phyloP scores from a whole-genome alignment of 129 eudicot genomes.

The Calendula officinalis region DNA sequence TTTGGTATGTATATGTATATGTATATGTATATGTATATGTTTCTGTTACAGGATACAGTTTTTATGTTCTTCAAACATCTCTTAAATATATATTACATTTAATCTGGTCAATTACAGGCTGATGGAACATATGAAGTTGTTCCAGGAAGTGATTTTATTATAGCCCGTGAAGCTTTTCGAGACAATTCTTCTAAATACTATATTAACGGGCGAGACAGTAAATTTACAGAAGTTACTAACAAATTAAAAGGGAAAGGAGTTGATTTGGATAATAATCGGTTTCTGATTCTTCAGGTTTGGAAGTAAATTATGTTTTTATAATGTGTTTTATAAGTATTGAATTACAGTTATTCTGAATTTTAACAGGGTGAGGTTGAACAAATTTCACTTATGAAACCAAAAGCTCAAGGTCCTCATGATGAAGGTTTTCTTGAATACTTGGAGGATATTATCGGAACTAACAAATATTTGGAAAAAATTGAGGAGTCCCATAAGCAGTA shows the following conservation, averaged over 20 bases:
- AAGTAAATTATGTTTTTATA: background rate
- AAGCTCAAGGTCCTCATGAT: conserved; percentile 47
- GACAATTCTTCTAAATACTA: conserved; percentile 83
- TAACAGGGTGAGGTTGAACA: conserved; percentile 96
- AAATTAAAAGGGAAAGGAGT: conserved; percentile 88
- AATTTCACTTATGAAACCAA: conserved; percentile 96
- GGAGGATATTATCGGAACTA: conserved; percentile 95
- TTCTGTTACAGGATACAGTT: background rate
- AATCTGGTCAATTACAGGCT: conserved; percentile 49
- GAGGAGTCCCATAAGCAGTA: conserved; percentile 85
- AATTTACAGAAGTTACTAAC: conserved; percentile 82
- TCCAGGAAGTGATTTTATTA: conserved; percentile 81
- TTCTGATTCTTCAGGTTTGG: conserved; percentile 91
- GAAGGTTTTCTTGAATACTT: conserved; percentile 96
- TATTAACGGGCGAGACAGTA: conserved; percentile 67
- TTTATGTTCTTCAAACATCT: background rate
- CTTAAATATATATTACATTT: background rate
- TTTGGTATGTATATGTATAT: conserved; percentile 42
- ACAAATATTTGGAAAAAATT: conserved; percentile 83
- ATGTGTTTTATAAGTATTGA: background rate
- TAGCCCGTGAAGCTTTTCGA: conserved; percentile 82
- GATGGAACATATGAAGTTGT: conserved; percentile 78
- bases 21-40: conserved; percentile 23
- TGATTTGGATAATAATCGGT: conserved; percentile 93
- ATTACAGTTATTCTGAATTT: conserved; percentile 4